Base-by-base conservation (phyloP, 169 alveolate genomes). In the Babesia sp. region DNA sequence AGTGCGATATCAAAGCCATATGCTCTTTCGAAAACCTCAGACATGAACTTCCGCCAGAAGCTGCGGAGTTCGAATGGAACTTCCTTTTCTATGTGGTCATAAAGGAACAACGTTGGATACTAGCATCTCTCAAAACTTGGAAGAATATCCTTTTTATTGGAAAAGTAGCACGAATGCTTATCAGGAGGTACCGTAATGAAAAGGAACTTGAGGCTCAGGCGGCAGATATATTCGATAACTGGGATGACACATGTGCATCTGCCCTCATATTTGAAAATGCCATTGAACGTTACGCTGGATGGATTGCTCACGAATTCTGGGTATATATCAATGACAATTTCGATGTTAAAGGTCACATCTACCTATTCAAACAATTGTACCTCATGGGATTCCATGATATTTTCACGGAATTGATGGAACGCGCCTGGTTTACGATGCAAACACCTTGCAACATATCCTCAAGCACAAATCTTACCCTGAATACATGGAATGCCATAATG, bases 31-130 rank as follows among this genome's bases (percentile, higher is more conserved):
- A 81, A 59, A 81, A 69, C 28, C 60, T 81, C 39, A 60, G 61
- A 26, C 73, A 86, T 50, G 82, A 82, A 34, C 54, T 83, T 54
- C 46, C 60, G 46, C 78, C 80, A 12, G 87, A 86, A 29, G 76
- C 76, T 50, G 67, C 81, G 26, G 87, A 74, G 69, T 86, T 76
- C 42, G 92, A 86, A 63, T 86, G 92, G 92, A 83, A 83, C 16
- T 86, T 67, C 57, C 34, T 59, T 54, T 86, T 86, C 67, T 86
- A 77, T 59, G 29, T 86, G 36, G 22, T 24, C 73, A 81, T 39
- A 26, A 45, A 48, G 59, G 41, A 64, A 51, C 48, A 36, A 24
- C 7, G 45, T 1, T 78, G 69, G 68, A 36, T 37, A 3, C 61
- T 34, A 48, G 42, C 41, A 33, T 20, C 53, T 24, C 26, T 39